Base-by-base conservation (phyloP, 192 early-diverging fungal species). In the Coemansia sp. region DNA sequence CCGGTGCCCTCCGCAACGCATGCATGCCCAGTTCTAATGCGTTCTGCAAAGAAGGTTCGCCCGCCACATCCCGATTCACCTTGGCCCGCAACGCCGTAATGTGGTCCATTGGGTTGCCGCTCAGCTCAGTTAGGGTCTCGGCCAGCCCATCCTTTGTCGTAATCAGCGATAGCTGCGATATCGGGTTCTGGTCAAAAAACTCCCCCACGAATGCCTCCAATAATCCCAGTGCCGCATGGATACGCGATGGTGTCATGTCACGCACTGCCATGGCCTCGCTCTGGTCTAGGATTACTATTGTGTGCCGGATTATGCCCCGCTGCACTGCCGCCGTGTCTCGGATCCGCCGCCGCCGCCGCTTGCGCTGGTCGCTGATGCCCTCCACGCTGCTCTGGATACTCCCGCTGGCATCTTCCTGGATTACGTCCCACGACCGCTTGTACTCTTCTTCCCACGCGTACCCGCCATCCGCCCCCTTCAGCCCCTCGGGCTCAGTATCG, bases 391-490 rank as follows among this genome's bases (percentile, higher is more conserved):
- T 84, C 16, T 80, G 78, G 12, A 95, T 64, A 43, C 85, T 84
- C 32, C 93, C 93, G 41, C 82, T 78, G 22, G 87, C 86, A 60
- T 90, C 88, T 44, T 92, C 91, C 51, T 90, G 86, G 23, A 94
- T 78, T 9, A 85, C 84, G 60, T 98, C 95, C 95, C 95, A 98
- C 49, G 82, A 86, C 13, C 93, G 82, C 64, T 95, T 94, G 79
- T 96, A 98, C 51, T 92, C 91, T 57, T 86, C 88, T 65, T 96
- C 91, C 95, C 95, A 98, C 28, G 87, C 64, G 54, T 94, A 92
- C 8, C 88, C 89, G 38, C 67, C 67, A 18, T 64, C 60, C 0
- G 67, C 67, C 1, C 67, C 67, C 44, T 71, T 71, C 29, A 71
- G 48, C 0, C 60, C 67, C 29, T 64, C 60, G 0, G 67, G 56